phyloP scores from a whole-genome alignment of 169 alveolate species.

The Eimeria falciformis region DNA sequence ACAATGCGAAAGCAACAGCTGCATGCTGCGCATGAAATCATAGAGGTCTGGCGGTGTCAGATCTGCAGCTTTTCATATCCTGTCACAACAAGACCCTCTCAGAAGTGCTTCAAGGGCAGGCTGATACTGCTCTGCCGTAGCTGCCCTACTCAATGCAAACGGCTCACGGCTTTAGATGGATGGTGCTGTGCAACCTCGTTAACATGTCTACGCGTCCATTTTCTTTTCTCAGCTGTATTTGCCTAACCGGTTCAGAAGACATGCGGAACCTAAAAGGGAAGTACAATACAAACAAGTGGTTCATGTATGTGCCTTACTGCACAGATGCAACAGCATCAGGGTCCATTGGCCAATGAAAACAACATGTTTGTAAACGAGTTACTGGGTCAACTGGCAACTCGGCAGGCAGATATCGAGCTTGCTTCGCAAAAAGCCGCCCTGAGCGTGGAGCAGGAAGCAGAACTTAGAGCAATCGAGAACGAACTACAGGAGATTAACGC shows the following conservation, averaged over 20 bases:
- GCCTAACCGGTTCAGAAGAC: too few species aligned
- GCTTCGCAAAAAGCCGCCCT: neutral
- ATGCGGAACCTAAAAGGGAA: too few species aligned
- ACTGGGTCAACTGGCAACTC: conserved; percentile 30
- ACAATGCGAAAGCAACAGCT: conserved; percentile 53
- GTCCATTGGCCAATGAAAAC: conserved; percentile 34
- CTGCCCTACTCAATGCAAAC: too few species aligned
- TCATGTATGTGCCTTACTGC: neutral
- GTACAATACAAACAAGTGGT: neutral
- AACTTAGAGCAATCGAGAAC: conserved; percentile 29
- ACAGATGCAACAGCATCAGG: conserved; percentile 59
- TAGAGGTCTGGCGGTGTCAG: neutral
- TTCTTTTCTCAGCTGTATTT: too few species aligned
- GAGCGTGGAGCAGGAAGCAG: neutral
- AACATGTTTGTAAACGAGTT: conserved; percentile 42
- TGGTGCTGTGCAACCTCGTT: too few species aligned
- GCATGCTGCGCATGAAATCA: conserved; percentile 49
- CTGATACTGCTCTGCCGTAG: too few species aligned
- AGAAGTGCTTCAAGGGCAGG: too few species aligned
- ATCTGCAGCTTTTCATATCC: neutral
- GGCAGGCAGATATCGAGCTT: conserved; percentile 44
- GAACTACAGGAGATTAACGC: conserved; percentile 46
- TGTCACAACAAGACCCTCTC: too few species aligned
- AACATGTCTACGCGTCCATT: too few species aligned
- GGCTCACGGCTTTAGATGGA: too few species aligned